phyloP scores from a whole-genome alignment of 2,329 filamentous ascomycete species.

The Nemania diffusa region DNA sequence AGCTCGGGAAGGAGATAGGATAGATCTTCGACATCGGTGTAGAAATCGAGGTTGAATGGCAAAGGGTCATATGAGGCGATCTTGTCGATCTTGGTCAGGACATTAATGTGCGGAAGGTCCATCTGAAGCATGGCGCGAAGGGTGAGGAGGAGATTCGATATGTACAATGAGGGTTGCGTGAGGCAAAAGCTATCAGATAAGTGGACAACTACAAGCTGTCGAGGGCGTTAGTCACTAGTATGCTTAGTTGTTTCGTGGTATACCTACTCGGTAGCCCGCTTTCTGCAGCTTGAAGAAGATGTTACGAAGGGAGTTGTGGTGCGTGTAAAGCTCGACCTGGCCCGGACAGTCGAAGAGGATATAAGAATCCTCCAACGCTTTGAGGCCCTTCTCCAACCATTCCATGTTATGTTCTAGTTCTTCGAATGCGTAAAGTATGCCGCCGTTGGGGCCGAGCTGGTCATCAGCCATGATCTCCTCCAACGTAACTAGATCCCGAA shows the following conservation, averaged over 20 bases:
- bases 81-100: conserved; percentile 98
- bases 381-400: conserved; percentile 86
- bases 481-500: conserved; percentile 86
- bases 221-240: conserved; percentile 44
- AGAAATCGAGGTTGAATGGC: conserved; percentile 95
- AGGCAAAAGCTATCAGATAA: conserved; percentile 94
- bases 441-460: conserved; percentile 89
- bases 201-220: conserved; percentile 89
- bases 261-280: conserved; percentile 85
- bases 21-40: conserved; percentile 96
- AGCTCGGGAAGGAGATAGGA: conserved; percentile 84
- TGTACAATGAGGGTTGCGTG: conserved; percentile 91
- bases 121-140: conserved; percentile 98
- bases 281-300: conserved; percentile 93
- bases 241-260: conserved; percentile 5
- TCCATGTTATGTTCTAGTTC: conserved; percentile 94
- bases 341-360: conserved; percentile 96
- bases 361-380: conserved; percentile 87
- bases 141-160: conserved; percentile 91
- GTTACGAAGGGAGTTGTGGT: conserved; percentile 90
- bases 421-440: conserved; percentile 91
- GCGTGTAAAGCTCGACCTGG: conserved; percentile 96
- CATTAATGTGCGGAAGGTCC: conserved; percentile 94
- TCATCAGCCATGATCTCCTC: conserved; percentile 97
- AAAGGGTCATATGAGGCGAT: conserved; percentile 84